Evolutionary conservation across 768 basidiomycete genomes (phyloP).

Genomic region (Serendipita sp.): DNA sequence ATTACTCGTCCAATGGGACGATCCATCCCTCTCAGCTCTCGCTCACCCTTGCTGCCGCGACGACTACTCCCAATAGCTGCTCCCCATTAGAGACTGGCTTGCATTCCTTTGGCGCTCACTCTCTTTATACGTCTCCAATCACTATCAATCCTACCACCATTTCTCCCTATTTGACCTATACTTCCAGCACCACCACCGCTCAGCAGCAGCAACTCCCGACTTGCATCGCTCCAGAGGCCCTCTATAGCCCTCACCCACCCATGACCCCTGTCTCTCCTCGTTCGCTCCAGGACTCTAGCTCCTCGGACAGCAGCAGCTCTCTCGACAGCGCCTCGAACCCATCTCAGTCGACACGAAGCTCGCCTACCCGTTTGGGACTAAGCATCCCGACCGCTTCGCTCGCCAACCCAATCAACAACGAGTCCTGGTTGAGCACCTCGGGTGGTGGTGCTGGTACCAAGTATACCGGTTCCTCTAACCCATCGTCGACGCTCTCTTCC

Average conservation of each 20-base stretch:
- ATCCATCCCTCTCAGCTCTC: background rate
- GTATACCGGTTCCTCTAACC: background rate
- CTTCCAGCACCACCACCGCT: background rate
- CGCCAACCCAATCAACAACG: background rate
- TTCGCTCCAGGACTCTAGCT: background rate
- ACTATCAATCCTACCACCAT: background rate
- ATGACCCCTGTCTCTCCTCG: background rate
- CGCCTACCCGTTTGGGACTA: background rate
- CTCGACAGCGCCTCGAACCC: background rate
- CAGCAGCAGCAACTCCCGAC: slow-evolving; percentile 5
- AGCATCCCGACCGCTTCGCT: background rate
- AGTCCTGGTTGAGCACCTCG: background rate
- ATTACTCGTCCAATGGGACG: background rate
- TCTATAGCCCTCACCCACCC: background rate
- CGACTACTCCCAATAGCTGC: background rate
- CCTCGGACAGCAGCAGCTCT: background rate
- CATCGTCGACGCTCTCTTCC: background rate
- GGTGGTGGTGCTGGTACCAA: background rate
- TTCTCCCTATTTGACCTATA: background rate
- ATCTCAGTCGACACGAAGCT: background rate
- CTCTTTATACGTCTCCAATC: background rate
- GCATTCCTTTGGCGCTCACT: background rate
- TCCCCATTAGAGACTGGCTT: background rate
- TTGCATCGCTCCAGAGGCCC: slow-evolving; percentile 1
- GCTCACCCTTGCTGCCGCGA: background rate